Evolutionary conservation across 2,329 filamentous ascomycete genomes (phyloP).

Genomic region (Trichoderma hamatum): DNA sequence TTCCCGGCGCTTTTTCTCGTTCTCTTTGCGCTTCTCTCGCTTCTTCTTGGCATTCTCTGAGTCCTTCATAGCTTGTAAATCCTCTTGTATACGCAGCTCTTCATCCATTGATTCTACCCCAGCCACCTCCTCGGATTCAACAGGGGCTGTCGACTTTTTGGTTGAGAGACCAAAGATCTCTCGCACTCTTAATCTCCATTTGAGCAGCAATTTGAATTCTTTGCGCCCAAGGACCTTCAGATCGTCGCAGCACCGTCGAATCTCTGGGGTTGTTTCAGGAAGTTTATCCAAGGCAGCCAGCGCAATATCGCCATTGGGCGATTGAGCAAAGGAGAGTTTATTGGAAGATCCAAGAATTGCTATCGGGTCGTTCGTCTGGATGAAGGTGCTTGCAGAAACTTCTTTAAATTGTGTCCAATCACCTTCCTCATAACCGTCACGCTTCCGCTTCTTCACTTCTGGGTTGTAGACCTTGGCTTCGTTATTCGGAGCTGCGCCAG

Average conservation of each 20-base stretch:
- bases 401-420: constrained; percentile 94
- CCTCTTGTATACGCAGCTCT: constrained; percentile 85
- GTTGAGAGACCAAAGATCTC: constrained; percentile 86
- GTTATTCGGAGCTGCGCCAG: constrained; percentile 84
- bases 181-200: constrained; percentile 86
- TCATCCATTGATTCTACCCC: constrained; percentile 92
- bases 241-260: constrained; percentile 76
- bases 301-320: constrained; percentile 80
- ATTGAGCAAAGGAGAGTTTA: constrained; percentile 78
- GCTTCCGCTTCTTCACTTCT: constrained; percentile 94
- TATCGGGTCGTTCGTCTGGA: constrained; percentile 91
- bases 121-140: constrained; percentile 68
- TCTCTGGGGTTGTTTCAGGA: constrained; percentile 82
- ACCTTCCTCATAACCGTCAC: constrained; percentile 96
- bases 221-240: constrained; percentile 89
- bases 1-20: constrained; percentile 92
- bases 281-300: constrained; percentile 83
- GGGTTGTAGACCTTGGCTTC: constrained; percentile 98
- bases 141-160: constrained; percentile 62
- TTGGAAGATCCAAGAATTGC: constrained; percentile 87
- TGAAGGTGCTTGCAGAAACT: constrained; percentile 84
- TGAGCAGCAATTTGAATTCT: constrained; percentile 87
- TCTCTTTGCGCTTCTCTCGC: constrained; percentile 81
- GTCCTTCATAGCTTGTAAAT: constrained; percentile 80
- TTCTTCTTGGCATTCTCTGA: constrained; percentile 76